Evolutionary conservation across 176 grass and related monocot genomes (phyloP), one percentile per base, ranked within the genome.

Genomic region (Carex littledalei): DNA sequence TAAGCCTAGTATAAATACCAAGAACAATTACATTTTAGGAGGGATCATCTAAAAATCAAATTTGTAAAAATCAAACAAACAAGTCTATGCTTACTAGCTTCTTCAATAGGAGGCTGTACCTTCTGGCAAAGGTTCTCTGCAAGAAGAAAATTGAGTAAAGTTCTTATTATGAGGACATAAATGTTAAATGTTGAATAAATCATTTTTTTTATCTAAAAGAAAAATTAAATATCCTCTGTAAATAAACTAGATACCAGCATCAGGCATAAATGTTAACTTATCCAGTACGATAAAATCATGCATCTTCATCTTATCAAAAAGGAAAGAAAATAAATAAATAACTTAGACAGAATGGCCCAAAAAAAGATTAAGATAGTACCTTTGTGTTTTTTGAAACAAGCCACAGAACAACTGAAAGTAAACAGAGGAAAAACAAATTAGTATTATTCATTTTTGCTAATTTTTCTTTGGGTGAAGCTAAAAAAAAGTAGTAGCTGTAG

Each of bases 371-470:
- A 31, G 67, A 5, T 79, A 77, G 34, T 89, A 98, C 95, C 95
- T 98, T 98, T 98, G 84, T 98, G 96, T 76, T 92, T 95, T 85
- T 94, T 98, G 72, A 95, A 98, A 87, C 96, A 98, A 80, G 59
- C 70, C 85, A 98, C 88, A 2, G 96, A 98, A 79, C 93, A 98
- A 91, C 93, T 98, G 96, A 88, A 91, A 70, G 12, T 9, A 75
- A 84, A 41, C 85, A 89, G 43, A 87, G 41, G 18, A 83, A 82
- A 63, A 43, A 7, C 26, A 68, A 52, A 45, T 72, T n/a, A 72
- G 10, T 65, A 8, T 2, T 80, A 83, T 43, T 50, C 47, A 2
- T 63, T 15, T 34, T 15, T 34, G 61, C 43, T 82, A 24, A 2
- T 50, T 50, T 50, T 50, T 49, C 8, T 49, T 31, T 81, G 45